Conservation (phyloP, 768 basidiomycete genomes). For the Pisolithus sp. region DNA sequence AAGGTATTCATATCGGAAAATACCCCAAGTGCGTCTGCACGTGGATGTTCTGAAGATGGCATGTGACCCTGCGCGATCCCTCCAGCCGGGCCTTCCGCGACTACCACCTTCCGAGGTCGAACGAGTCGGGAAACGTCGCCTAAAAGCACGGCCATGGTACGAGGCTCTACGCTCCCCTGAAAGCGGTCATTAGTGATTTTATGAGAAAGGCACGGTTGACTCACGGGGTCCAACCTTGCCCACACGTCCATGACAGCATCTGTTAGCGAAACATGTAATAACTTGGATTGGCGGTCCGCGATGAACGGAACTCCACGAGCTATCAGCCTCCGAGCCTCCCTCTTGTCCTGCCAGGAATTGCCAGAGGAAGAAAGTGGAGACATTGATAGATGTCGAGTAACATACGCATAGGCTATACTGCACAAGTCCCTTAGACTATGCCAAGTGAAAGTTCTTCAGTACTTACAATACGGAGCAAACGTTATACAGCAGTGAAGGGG, state of each 20-base stretch:
- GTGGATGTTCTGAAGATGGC: slow-evolving; percentile 11
- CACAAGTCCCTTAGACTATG: background rate
- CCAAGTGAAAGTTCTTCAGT: background rate
- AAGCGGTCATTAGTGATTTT: slow-evolving; percentile 9
- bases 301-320: slow-evolving; percentile 59
- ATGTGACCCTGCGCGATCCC: background rate
- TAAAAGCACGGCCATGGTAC: slow-evolving; percentile 47
- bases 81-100: background rate
- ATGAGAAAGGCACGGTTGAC: background rate
- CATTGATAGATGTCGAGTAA: slow-evolving; percentile 52
- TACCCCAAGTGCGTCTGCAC: slow-evolving; percentile 13
- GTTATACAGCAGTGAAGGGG: slow-evolving; percentile 58
- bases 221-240: slow-evolving; percentile 48
- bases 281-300: slow-evolving; percentile 49
- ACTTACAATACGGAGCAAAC: slow-evolving; percentile 62
- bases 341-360: slow-evolving; percentile 36
- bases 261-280: slow-evolving; percentile 44
- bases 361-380: slow-evolving; percentile 48
- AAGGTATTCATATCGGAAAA: slow-evolving; percentile 21
- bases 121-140: slow-evolving; percentile 49
- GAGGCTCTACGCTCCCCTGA: slow-evolving; percentile 30
- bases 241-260: slow-evolving; percentile 56
- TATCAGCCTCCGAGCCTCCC: slow-evolving; percentile 43
- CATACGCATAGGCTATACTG: slow-evolving; percentile 66
- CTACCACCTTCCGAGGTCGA: slow-evolving; percentile 34